Evolutionary conservation across 495 filamentous ascomycete genomes (phyloP).

Genomic region (Aspergillus leporis): DNA sequence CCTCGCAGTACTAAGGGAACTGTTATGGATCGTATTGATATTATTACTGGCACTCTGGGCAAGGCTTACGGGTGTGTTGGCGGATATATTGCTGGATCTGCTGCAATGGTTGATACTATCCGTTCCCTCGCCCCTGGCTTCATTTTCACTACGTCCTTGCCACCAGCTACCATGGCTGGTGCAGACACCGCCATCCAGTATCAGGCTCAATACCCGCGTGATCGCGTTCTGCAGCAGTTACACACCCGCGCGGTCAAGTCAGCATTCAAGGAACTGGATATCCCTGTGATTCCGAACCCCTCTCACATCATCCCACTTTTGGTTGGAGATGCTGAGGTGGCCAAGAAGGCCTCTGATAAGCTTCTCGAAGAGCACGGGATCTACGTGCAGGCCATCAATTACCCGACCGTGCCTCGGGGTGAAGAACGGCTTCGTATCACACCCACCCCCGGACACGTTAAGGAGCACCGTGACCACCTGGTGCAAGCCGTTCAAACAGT

Average conservation of each 20-base stretch:
- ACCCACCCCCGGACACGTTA: slow-evolving; percentile 88
- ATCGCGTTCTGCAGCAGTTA: slow-evolving; percentile 87
- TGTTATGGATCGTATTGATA: slow-evolving; percentile 93
- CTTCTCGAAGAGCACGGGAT: slow-evolving; percentile 85
- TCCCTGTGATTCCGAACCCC: slow-evolving; percentile 98
- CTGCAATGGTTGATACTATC: slow-evolving; percentile 89
- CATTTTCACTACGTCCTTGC: slow-evolving; percentile 97
- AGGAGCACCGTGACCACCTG: slow-evolving; percentile 78
- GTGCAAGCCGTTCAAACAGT: slow-evolving; percentile 83
- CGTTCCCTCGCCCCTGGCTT: slow-evolving; percentile 95
- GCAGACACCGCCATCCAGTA: slow-evolving; percentile 91
- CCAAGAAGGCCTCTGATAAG: slow-evolving; percentile 85
- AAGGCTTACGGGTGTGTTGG: slow-evolving; percentile 98
- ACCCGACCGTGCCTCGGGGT: slow-evolving; percentile 93
- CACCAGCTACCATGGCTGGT: slow-evolving; percentile 95
- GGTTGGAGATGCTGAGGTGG: slow-evolving; percentile 92
- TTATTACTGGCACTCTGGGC: slow-evolving; percentile 94
- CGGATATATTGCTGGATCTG: slow-evolving; percentile 91
- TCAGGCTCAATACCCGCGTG: slow-evolving; percentile 75
- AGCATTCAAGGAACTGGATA: slow-evolving; percentile 69
- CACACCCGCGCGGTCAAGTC: slow-evolving; percentile 93
- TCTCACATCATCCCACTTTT: slow-evolving; percentile 93
- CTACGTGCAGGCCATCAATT: slow-evolving; percentile 99
- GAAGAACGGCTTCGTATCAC: slow-evolving; percentile 95
- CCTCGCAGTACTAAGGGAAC: slow-evolving; percentile 68